A percentile compares a stretch with the other conserved stretches of the same genome.
phyloP scores from a whole-genome alignment of 257 asterid species.

The Schizonepeta tenuifolia region DNA sequence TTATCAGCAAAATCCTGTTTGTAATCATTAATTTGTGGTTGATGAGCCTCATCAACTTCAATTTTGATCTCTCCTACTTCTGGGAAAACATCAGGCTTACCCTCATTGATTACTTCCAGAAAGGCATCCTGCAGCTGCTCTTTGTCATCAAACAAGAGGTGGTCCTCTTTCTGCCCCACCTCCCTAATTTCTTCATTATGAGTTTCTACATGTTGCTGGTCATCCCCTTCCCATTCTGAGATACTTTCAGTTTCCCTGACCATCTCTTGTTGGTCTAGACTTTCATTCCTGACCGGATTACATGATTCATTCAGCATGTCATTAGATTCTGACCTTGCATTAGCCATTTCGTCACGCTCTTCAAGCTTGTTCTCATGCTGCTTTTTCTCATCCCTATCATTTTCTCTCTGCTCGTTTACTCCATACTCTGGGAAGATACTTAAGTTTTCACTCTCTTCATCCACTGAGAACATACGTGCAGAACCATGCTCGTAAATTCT shows the following conservation, averaged over 20 bases:
- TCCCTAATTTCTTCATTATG: constrained; percentile 46
- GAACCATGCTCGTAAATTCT: constrained; percentile 27
- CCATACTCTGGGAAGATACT: constrained; percentile 38
- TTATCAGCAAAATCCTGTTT: constrained; percentile 35
- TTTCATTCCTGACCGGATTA: constrained; percentile 27
- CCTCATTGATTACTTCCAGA: constrained; percentile 33
- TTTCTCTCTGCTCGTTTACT: constrained; percentile 34
- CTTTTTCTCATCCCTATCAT: constrained; percentile 34
- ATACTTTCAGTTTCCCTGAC: constrained; percentile 32
- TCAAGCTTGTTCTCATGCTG: constrained; percentile 37
- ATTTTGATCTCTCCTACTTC: constrained; percentile 37
- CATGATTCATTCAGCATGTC: constrained; percentile 28
- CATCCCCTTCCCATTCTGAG: constrained; percentile 36
- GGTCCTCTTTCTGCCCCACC: constrained; percentile 37
- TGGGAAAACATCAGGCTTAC: constrained; percentile 28
- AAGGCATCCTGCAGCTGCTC: constrained; percentile 40
- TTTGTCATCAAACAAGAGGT: constrained; percentile 36
- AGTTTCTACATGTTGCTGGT: constrained; percentile 32
- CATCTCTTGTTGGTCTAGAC: constrained; percentile 37
- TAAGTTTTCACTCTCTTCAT: constrained; percentile 34
- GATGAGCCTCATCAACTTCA: constrained; percentile 35
- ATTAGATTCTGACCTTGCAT: constrained; percentile 35
- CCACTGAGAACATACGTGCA: constrained; percentile 1
- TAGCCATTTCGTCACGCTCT: constrained; percentile 28
- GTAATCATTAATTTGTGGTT: constrained; percentile 39